These are phyloP conservation scores for Salix koriyanagi DNA, from an alignment of 345 rosid species.

Conservation along the genomic window DNA sequence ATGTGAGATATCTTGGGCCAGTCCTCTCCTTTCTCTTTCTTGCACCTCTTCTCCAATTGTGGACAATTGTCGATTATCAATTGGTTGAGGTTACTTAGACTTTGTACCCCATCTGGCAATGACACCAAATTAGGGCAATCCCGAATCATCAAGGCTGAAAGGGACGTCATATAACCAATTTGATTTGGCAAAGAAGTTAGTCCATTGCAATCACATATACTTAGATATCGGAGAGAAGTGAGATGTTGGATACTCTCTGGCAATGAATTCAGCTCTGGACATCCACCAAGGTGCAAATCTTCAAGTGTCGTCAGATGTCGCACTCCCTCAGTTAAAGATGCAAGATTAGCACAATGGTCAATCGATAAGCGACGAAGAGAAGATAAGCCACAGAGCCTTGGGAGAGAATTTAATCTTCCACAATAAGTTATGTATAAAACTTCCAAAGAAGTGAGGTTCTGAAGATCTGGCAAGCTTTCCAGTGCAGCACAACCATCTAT, in stretches of 20 bases:
- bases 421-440: not conserved
- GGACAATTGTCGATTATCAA: not conserved
- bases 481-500: not conserved
- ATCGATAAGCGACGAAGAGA: not conserved
- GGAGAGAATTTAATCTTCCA: not conserved
- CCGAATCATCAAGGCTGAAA: not conserved
- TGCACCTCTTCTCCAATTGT: not conserved
- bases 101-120: not conserved
- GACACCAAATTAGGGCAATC: not conserved
- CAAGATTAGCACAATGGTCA: not conserved
- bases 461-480: conserved; percentile 12
- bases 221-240: not conserved
- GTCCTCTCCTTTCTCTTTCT: not conserved
- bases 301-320: not conserved
- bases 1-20: conserved; percentile 9
- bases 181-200: conserved; percentile 4
- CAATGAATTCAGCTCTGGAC: not conserved
- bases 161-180: not conserved
- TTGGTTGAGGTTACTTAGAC: not conserved
- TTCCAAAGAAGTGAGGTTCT: not conserved
- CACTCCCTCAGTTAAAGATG: not conserved
- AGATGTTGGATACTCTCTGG: not conserved
- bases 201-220: not conserved
- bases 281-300: not conserved
- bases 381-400: not conserved